Evolutionary conservation across 331 rosid species (phyloP), one percentile per base, ranked within the genome.

Genomic region (Acacia concinna): DNA sequence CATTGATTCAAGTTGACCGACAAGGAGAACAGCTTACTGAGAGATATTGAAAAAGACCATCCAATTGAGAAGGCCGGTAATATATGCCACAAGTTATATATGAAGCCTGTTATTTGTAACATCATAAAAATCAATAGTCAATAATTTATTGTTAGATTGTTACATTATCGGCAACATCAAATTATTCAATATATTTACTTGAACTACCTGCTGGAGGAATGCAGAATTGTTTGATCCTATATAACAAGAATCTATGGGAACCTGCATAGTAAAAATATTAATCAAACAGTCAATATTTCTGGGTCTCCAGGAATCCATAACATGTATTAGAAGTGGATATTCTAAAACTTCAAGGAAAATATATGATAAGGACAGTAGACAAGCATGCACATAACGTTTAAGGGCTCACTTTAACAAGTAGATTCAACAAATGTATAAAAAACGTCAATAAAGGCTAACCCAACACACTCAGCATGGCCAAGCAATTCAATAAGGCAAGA

Each of bases 131-230:
- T 74, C 7, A 75, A 34, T 13, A 28, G 84, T 32, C 41, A 76
- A 74, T 49, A 71, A 38, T 81, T 70, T 60, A 56, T n/a, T 32
- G 46, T 59, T 13, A 59, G 64, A 21, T 23, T 59, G 34, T 17
- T 64, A 68, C 74, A 78, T 68, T 73, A 63, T 69, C 57, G 8
- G 69, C 41, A 76, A 76, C 56, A 84, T 68, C 62, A 54, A 81
- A 40, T 11, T 68, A 79, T 65, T 71, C 80, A 37, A 62, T 32
- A 32, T 12, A 30, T 40, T 31, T 41, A 5, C 65, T 23, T 11
- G 72, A 81, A 49, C 79, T 88, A 95, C 99, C 99, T 95, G 99
- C 91, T 95, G 97, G 78, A 95, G 94, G 87, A 93, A 95, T 64
- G 97, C 94, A 71, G 99, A 95, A 84, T 95, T 95, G 82, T 77